Evolutionary conservation across 2,329 filamentous ascomycete species (phyloP).

Genomic region (Stagonosporopsis rhizophila): DNA sequence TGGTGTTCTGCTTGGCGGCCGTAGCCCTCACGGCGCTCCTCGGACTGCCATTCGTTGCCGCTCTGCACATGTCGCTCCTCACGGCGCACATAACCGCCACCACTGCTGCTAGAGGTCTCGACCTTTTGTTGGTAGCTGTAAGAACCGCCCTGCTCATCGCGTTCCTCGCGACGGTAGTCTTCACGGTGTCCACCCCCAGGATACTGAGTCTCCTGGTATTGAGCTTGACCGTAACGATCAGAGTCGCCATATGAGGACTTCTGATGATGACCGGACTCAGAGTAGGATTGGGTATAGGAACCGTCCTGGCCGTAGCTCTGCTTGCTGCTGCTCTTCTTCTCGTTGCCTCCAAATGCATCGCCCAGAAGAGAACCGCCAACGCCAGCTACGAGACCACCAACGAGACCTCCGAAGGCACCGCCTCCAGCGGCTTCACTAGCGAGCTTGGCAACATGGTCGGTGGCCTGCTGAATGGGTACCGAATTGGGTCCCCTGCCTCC

Average conservation of each 20-base stretch:
- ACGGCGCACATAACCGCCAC: slow-evolving; percentile 65
- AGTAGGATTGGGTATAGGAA: slow-evolving; percentile 66
- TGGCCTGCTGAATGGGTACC: slow-evolving; percentile 39
- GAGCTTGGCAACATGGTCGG: slow-evolving; percentile 56
- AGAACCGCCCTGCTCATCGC: slow-evolving; percentile 55
- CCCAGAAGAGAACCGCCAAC: slow-evolving; percentile 69
- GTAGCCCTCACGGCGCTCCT: slow-evolving; percentile 47
- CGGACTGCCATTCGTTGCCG: slow-evolving; percentile 49
- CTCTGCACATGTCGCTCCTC: slow-evolving; percentile 62
- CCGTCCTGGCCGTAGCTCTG: slow-evolving; percentile 65
- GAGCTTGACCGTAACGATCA: slow-evolving; percentile 66
- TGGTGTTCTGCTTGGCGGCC: slow-evolving; percentile 50
- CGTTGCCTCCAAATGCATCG: slow-evolving; percentile 61
- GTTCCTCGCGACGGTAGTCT: slow-evolving; percentile 67
- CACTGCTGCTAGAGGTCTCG: slow-evolving; percentile 57
- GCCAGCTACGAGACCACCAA: slow-evolving; percentile 70
- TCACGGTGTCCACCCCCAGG: slow-evolving; percentile 64
- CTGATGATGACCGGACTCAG: slow-evolving; percentile 65
- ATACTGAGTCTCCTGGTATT: slow-evolving; percentile 66
- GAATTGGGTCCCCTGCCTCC: slow-evolving; percentile 53
- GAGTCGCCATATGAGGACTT: slow-evolving; percentile 44
- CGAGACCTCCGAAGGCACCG: slow-evolving; percentile 71
- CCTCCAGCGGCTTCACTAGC: slow-evolving; percentile 68
- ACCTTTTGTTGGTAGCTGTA: slow-evolving; percentile 67
- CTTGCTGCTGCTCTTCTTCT: slow-evolving; percentile 62